Evolutionary conservation across 169 alveolate species (phyloP).

Genomic region (Plasmodium sp.): DNA sequence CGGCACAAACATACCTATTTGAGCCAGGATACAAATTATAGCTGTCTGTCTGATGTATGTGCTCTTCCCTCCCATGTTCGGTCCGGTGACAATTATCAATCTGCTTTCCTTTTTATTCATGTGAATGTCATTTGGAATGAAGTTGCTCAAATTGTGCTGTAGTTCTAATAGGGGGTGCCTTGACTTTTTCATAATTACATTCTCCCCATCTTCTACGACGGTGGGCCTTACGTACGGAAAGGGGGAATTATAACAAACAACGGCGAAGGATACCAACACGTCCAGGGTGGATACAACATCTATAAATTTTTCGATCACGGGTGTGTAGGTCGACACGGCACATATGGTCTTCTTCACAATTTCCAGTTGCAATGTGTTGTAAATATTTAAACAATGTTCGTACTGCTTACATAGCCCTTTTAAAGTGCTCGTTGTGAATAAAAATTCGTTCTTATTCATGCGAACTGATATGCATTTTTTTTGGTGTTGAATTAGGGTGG

Average conservation of each 20-base stretch:
- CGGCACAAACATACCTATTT: constrained; percentile 97
- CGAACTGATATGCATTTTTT: constrained; percentile 69
- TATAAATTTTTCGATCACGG: constrained; percentile 92
- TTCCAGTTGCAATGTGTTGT: constrained; percentile 86
- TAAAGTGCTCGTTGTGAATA: constrained; percentile 90
- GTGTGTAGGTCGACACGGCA: constrained; percentile 96
- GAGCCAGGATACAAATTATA: constrained; percentile 86
- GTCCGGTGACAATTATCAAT: constrained; percentile 97
- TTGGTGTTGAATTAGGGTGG: constrained; percentile 75
- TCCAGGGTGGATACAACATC: constrained; percentile 93
- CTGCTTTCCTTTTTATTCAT: constrained; percentile 87
- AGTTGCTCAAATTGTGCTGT: constrained; percentile 77
- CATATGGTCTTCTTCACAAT: constrained; percentile 92
- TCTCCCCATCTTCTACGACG: constrained; percentile 84
- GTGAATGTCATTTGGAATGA: constrained; percentile 91
- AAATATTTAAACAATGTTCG: constrained; percentile 84
- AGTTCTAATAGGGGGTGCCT: constrained; percentile 91
- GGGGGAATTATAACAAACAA: constrained; percentile 89
- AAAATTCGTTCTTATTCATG: constrained; percentile 77
- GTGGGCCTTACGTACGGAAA: constrained; percentile 91
- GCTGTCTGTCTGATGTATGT: constrained; percentile 94
- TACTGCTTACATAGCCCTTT: constrained; percentile 85
- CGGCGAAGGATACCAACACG: constrained; percentile 94
- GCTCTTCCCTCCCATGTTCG: constrained; percentile 99
- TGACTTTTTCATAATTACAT: constrained; percentile 86